phyloP scores from a whole-genome alignment of 352 stramenopile species.

The Phytophthora capsici region DNA sequence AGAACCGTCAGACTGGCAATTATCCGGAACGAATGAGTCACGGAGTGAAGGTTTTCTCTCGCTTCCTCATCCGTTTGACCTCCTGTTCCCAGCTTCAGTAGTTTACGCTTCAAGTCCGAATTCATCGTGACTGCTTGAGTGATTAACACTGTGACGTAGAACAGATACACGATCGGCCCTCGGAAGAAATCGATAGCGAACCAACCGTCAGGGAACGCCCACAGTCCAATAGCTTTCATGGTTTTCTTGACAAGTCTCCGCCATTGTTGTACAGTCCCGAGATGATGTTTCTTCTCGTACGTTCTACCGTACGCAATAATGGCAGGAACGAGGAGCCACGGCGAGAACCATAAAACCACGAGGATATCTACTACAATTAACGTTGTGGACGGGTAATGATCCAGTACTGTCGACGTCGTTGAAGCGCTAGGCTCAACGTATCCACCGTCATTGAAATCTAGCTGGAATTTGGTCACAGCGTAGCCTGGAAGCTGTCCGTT shows the following conservation, averaged over 20 bases:
- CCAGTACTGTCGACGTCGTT: slow-evolving; percentile 32
- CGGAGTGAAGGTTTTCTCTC: slow-evolving; percentile 19
- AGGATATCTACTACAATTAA: slow-evolving; percentile 28
- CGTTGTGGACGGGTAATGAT: slow-evolving; percentile 24
- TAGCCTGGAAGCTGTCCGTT: slow-evolving; percentile 53
- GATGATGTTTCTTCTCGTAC: slow-evolving; percentile 18
- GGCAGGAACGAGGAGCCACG: slow-evolving; percentile 26
- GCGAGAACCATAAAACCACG: slow-evolving; percentile 33
- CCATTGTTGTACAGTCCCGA: slow-evolving; percentile 3
- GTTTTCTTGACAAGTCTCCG: slow-evolving; percentile 28
- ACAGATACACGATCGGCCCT: slow-evolving; percentile 33
- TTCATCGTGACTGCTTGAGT: slow-evolving; percentile 47
- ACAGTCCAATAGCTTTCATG: slow-evolving; percentile 37
- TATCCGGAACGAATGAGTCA: slow-evolving; percentile 28
- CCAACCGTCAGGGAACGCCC: slow-evolving; percentile 42
- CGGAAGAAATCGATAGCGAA: slow-evolving; percentile 35
- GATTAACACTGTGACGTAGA: slow-evolving; percentile 55
- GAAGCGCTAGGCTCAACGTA: slow-evolving; percentile 35
- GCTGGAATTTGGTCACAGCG: slow-evolving; percentile 37
- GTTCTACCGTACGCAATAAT: slow-evolving; percentile 19
- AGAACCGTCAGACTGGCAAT: slow-evolving; percentile 44
- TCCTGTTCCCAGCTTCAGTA: slow-evolving; percentile 43
- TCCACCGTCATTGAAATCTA: slow-evolving; percentile 49
- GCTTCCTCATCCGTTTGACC: slow-evolving; percentile 28
- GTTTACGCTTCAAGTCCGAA: slow-evolving; percentile 45